Evolutionary conservation across 352 stramenopile genomes (phyloP).

Genomic region (Thalassiosira hispida): DNA sequence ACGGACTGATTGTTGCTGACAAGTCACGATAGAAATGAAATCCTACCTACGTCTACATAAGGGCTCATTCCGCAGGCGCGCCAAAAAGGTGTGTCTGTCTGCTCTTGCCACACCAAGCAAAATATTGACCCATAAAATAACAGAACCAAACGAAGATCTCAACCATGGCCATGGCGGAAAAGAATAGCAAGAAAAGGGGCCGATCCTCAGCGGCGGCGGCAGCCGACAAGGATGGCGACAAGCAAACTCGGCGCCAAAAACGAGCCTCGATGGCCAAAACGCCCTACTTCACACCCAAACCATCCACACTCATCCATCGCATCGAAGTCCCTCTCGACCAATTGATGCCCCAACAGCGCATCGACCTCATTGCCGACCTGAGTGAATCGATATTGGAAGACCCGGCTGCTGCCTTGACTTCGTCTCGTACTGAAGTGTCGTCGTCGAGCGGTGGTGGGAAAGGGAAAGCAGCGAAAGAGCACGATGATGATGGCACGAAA

Average conservation of each 20-base stretch:
- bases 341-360: conserved; percentile 45
- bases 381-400: conserved; percentile 78
- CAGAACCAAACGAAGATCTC: no score
- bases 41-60: no score
- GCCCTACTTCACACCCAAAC: conserved; percentile 25
- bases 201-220: neutral
- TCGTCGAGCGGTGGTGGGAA: neutral
- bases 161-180: conserved; percentile 29
- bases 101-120: no score
- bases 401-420: conserved; percentile 53
- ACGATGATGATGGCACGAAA: neutral
- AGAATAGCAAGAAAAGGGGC: conserved; percentile 28
- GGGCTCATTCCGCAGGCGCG: no score
- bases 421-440: conserved; percentile 13
- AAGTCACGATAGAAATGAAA: no score
- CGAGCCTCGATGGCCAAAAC: conserved; percentile 9
- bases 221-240: neutral
- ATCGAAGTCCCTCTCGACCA: conserved; percentile 26
- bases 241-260: conserved; percentile 21
- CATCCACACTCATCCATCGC: conserved; percentile 2
- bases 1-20: no score
- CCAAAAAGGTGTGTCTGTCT: no score
- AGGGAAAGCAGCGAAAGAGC: neutral
- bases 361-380: conserved; percentile 76
- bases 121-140: no score